Conservation (phyloP, 768 basidiomycete genomes). For the Saitozyma podzolica region DNA sequence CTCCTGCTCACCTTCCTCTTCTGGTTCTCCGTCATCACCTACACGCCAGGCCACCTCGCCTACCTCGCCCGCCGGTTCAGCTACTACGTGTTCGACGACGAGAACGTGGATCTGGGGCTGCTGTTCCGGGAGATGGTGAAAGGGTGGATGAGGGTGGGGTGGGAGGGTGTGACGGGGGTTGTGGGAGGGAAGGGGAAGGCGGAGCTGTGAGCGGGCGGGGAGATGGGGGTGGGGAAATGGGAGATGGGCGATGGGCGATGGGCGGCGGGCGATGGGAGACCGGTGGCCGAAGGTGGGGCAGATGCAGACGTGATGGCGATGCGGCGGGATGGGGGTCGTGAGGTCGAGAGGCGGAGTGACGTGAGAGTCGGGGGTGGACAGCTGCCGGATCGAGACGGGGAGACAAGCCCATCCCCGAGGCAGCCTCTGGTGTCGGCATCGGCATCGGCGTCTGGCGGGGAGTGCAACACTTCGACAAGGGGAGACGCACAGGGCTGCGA, state of each 20-base stretch:
- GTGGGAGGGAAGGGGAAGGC: not conserved
- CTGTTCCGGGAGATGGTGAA: slow-evolving; percentile 21
- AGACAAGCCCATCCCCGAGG: no score
- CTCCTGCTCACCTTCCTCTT: slow-evolving; percentile 53
- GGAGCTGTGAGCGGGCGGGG: not conserved
- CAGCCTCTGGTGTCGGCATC: no score
- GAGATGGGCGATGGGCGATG: not conserved
- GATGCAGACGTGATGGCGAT: no score
- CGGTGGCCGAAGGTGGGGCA: no score
- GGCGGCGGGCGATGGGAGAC: no score
- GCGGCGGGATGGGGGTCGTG: no score
- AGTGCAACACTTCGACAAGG: no score
- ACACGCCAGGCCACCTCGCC: slow-evolving; percentile 63
- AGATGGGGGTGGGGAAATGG: slow-evolving; percentile 1
- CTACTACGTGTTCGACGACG: slow-evolving; percentile 67
- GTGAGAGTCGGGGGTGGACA: no score
- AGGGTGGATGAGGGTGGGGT: slow-evolving; percentile 5
- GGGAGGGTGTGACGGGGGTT: slow-evolving; percentile 11
- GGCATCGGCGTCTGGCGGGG: no score
- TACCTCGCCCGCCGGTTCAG: slow-evolving; percentile 60
- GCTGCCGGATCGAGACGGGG: no score
- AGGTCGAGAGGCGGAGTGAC: no score
- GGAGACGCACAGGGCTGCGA: no score
- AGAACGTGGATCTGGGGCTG: slow-evolving; percentile 36
- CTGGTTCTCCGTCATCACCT: slow-evolving; percentile 60